These are phyloP conservation scores for Emergomyces orientalis DNA, from an alignment of 2,329 filamentous ascomycete species.

Conservation along the genomic window DNA sequence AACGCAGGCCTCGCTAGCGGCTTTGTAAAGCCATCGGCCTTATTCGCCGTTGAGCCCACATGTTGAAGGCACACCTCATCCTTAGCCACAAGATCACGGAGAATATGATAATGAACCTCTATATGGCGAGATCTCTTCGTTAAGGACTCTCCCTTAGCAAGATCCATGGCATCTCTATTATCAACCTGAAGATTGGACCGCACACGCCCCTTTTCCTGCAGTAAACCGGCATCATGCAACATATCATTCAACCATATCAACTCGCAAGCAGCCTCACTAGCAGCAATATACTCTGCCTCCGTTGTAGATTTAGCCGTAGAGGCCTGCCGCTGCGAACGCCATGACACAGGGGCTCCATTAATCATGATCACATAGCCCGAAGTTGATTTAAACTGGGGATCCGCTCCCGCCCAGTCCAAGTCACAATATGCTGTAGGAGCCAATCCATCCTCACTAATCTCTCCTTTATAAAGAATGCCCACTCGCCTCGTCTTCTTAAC, in stretches of 20 bases:
- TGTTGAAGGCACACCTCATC: too few species aligned
- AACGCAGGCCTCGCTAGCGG: too few species aligned
- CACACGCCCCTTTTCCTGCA: background rate
- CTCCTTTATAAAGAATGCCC: background rate
- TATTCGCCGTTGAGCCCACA: too few species aligned
- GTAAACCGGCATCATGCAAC: background rate
- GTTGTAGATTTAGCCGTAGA: background rate
- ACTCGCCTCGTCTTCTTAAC: too few species aligned
- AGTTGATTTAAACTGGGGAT: background rate
- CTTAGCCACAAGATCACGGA: too few species aligned
- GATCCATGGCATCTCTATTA: too few species aligned
- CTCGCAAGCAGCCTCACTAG: background rate
- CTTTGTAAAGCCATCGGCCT: too few species aligned
- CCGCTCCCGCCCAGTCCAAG: background rate
- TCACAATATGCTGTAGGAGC: background rate
- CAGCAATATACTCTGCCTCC: background rate
- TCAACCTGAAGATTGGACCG: too few species aligned
- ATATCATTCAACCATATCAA: background rate
- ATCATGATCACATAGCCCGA: background rate
- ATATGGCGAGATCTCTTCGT: too few species aligned
- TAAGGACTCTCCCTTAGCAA: too few species aligned
- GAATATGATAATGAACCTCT: too few species aligned
- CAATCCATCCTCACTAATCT: background rate
- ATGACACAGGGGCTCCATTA: background rate
- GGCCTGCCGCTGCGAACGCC: background rate